Evolutionary conservation across 2,329 filamentous ascomycete species (phyloP).

Genomic region (Fusarium subglutinans): DNA sequence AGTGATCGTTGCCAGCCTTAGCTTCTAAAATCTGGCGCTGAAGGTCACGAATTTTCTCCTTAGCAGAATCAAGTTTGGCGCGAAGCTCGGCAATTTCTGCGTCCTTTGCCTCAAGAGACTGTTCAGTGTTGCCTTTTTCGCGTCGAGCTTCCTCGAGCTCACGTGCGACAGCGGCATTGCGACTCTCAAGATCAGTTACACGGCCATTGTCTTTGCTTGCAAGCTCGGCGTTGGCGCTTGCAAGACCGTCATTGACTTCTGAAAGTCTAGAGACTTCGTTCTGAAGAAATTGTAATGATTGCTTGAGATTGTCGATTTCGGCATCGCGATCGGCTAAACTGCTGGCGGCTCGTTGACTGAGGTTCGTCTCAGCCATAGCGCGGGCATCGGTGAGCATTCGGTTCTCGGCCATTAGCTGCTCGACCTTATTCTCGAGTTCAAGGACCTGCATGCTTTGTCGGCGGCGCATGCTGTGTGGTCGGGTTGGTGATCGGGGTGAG

Average conservation of each 20-base stretch:
- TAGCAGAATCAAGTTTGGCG: conserved; percentile 78
- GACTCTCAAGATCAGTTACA: conserved; percentile 71
- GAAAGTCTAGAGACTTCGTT: conserved; percentile 82
- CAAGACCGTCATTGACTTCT: conserved; percentile 83
- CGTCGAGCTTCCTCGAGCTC: conserved; percentile 75
- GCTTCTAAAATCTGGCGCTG: conserved; percentile 64
- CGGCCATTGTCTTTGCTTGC: conserved; percentile 79
- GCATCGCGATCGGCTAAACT: conserved; percentile 83
- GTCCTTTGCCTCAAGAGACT: conserved; percentile 81
- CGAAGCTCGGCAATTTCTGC: conserved; percentile 82
- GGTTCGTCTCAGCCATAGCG: conserved; percentile 71
- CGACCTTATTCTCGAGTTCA: conserved; percentile 86
- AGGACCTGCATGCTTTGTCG: conserved; percentile 97
- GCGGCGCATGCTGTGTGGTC: conserved; percentile 94
- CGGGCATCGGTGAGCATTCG: conserved; percentile 79
- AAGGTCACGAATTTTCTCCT: conserved; percentile 65
- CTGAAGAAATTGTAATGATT: conserved; percentile 81
- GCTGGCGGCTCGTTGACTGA: conserved; percentile 72
- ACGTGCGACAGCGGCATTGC: conserved; percentile 71
- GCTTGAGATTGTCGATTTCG: conserved; percentile 84
- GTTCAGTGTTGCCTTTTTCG: conserved; percentile 69
- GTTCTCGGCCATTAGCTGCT: conserved; percentile 88
- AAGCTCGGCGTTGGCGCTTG: conserved; percentile 79
- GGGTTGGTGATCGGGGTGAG: conserved; percentile 90
- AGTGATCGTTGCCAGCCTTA: conserved; percentile 72